phyloP scores from a whole-genome alignment of 2,329 filamentous ascomycete species.

The Fusarium paranaense region DNA sequence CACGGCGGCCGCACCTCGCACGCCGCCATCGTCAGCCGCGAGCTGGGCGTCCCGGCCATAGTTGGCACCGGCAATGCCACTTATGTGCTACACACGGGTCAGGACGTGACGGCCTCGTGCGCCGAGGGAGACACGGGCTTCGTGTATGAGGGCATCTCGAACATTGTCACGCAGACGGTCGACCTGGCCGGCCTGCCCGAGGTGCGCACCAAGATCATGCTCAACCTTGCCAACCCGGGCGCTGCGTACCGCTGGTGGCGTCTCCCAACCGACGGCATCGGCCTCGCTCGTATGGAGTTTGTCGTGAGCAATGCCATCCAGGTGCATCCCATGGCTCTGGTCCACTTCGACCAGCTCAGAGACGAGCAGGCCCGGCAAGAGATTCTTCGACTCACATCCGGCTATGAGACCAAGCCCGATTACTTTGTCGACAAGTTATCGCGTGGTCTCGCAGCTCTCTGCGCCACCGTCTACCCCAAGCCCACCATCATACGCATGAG shows the following conservation, averaged over 20 bases:
- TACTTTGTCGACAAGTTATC: slow-evolving; percentile 54
- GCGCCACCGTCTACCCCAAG: slow-evolving; percentile 52
- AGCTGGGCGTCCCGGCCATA: slow-evolving; percentile 52
- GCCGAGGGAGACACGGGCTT: slow-evolving; percentile 52
- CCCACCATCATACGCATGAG: slow-evolving; percentile 54
- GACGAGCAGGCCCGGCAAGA: slow-evolving; percentile 41
- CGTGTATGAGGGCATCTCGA: slow-evolving; percentile 50
- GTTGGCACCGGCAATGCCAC: slow-evolving; percentile 52
- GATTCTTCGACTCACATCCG: slow-evolving; percentile 45
- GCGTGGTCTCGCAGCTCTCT: slow-evolving; percentile 51
- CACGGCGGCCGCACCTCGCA: slow-evolving; percentile 53
- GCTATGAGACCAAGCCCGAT: slow-evolving; percentile 50
- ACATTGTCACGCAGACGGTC: slow-evolving; percentile 48
- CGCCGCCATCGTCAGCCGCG: slow-evolving; percentile 55
- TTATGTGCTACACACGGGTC: slow-evolving; percentile 50
- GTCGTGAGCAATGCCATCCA: slow-evolving; percentile 52
- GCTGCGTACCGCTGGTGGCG: slow-evolving; percentile 55
- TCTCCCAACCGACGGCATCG: slow-evolving; percentile 52
- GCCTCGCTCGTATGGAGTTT: slow-evolving; percentile 55
- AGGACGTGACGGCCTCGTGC: slow-evolving; percentile 54
- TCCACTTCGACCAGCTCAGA: slow-evolving; percentile 48
- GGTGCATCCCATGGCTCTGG: slow-evolving; percentile 52
- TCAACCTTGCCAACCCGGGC: slow-evolving; percentile 53
- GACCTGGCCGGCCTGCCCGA: slow-evolving; percentile 42
- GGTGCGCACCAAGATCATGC: slow-evolving; percentile 49